These are phyloP conservation scores for Lentinula raphanica DNA, from an alignment of 768 basidiomycete genomes.

Conservation along the genomic window DNA sequence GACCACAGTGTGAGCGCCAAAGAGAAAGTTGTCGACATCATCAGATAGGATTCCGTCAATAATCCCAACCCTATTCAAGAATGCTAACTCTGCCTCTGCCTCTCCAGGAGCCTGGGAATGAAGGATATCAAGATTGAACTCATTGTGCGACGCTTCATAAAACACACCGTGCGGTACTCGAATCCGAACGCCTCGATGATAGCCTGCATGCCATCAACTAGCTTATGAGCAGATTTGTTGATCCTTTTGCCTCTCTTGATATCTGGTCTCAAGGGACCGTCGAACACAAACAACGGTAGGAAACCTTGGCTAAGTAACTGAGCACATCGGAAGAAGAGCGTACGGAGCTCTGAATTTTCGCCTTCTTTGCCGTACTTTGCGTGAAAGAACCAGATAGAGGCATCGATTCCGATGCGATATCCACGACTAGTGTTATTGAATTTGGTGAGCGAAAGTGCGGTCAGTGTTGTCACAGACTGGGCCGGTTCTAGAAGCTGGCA, in stretches of 20 bases:
- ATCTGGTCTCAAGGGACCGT: conserved; percentile 79
- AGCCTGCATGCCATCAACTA: conserved; percentile 71
- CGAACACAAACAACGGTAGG: conserved; percentile 87
- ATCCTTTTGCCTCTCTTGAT: conserved; percentile 76
- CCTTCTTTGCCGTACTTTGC: conserved; percentile 47
- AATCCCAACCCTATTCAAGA: conserved; percentile 65
- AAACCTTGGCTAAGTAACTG: conserved; percentile 74
- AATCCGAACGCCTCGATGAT: conserved; percentile 79
- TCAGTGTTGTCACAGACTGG: conserved; percentile 9
- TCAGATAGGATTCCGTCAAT: conserved; percentile 90
- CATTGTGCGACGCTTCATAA: conserved; percentile 3
- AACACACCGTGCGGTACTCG: conserved; percentile 62
- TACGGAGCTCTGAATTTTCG: conserved; percentile 62
- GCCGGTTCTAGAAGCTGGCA: conserved; percentile 16
- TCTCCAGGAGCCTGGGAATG: conserved; percentile 37
- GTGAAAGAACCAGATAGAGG: conserved; percentile 58
- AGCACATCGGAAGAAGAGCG: conserved; percentile 78
- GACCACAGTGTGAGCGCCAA: conserved; percentile 78
- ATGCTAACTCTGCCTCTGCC: conserved; percentile 91
- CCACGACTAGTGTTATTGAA: conserved; percentile 74
- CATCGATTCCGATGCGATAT: conserved; percentile 81
- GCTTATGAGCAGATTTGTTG: conserved; percentile 54
- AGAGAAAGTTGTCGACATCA: conserved; percentile 90
- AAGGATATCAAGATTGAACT: conserved; percentile 21
- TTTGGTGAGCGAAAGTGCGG: conserved; percentile 67